phyloP scores from a whole-genome alignment of 2,329 filamentous ascomycete genomes.

The Waltergamsia citrina region DNA sequence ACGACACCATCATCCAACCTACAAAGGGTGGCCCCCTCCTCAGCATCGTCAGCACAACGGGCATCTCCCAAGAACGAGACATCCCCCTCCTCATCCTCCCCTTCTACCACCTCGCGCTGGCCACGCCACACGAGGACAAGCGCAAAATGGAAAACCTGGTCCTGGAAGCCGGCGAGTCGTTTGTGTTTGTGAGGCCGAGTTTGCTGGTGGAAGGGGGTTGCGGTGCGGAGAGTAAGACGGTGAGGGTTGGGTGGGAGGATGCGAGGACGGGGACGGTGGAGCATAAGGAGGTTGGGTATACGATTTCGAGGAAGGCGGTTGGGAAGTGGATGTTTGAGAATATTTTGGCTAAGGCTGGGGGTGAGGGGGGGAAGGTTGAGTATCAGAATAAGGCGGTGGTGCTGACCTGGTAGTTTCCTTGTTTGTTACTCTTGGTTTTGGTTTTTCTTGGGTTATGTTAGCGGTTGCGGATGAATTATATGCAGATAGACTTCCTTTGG shows the following conservation, averaged over 20 bases:
- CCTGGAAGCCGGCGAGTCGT: constrained; percentile 11
- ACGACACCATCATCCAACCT: neutral
- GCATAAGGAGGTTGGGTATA: constrained; percentile 27
- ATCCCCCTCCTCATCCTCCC: constrained; percentile 27
- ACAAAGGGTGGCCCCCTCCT: constrained; percentile 20
- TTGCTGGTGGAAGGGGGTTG: constrained; percentile 15
- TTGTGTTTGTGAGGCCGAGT: constrained; percentile 20
- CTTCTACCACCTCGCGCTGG: constrained; percentile 26
- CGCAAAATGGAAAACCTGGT: constrained; percentile 26
- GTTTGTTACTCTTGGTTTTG: neutral
- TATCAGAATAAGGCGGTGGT: constrained; percentile 6
- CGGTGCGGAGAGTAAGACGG: constrained; percentile 10
- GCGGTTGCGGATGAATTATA: too few species aligned
- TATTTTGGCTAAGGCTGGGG: constrained; percentile 12
- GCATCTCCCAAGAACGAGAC: constrained; percentile 24
- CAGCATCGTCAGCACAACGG: constrained; percentile 28
- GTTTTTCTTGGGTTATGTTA: neutral
- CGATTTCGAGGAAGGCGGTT: constrained; percentile 28
- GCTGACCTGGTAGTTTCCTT: constrained; percentile 5
- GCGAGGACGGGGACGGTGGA: constrained; percentile 17
- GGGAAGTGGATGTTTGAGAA: constrained; percentile 31
- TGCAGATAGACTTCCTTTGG: too few species aligned
- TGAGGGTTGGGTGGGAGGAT: constrained; percentile 22
- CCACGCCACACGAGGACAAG: constrained; percentile 32
- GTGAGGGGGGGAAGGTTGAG: constrained; percentile 1